Evolutionary conservation across 2,329 filamentous ascomycete species (phyloP), one percentile per base, ranked within the genome.

Genomic region (Pseudogymnoascus sp.): DNA sequence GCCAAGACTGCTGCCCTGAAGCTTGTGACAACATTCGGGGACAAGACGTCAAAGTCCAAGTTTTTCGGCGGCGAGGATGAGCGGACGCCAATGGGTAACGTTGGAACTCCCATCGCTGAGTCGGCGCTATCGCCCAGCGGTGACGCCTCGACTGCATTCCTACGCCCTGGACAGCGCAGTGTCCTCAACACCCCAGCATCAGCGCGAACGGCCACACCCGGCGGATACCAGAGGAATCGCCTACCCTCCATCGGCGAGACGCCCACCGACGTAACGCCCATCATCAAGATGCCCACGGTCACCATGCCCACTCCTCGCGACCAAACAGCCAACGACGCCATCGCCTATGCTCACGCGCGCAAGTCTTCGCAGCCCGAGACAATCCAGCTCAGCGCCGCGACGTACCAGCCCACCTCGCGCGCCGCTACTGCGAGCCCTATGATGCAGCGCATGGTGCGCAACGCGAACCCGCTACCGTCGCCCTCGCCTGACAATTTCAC

Each of bases 1-100:
- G 86, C 87, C 11, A 96, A 96, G 77, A 87, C 88, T 29, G 90
- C 91, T 8, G 86, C 93, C 0, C 79, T 97, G 65, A 96, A 96
- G 74, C 83, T 97, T 1, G 96, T 97, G 70, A 97, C 95, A 0
- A 88, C 89, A 0, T 97, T 99, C 70, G 89, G 86, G 6, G 84
- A 86, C 59, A 79, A 80, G 53, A 77, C 77, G 4, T 78, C 74
- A 4, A 86, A 87, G 66, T 84, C 86, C 62, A 86, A 85, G 74
- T 86, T 90, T 76, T 85, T 87, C 68, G 77, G 79, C 0, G 77
- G 74, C 5, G 84, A 86, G 60, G 82, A 80, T 37, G 83, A 83
- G 7, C 79, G 79, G 68, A 96, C 92, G 0, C 92, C 92, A 0
- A 88, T 92, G 67, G 89, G 89, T 10, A 87, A 86, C 1, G 91